Conservation (phyloP, 2,329 filamentous ascomycete genomes). For the Alternaria rosae region DNA sequence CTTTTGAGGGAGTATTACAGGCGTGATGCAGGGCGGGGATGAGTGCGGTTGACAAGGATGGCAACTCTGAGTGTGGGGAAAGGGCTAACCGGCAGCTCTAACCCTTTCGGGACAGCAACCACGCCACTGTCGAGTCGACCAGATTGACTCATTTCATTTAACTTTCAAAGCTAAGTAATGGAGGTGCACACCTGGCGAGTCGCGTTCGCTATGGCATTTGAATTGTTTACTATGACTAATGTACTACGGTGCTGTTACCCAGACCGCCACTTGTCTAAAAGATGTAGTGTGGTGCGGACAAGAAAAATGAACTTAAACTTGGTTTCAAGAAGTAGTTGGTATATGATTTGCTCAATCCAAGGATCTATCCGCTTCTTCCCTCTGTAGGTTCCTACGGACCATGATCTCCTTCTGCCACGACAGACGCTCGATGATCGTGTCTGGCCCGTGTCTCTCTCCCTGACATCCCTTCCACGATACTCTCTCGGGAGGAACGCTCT, state of each 20-base stretch:
- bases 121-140: neutral
- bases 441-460: neutral
- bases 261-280: neutral
- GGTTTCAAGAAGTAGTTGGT: neutral
- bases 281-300: neutral
- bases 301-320: neutral
- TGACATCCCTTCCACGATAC: neutral
- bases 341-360: neutral
- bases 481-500: neutral
- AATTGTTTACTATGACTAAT: neutral
- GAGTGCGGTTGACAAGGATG: neutral
- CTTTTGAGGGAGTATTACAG: neutral
- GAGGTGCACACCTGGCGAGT: neutral
- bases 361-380: neutral
- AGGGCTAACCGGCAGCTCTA: neutral
- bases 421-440: neutral
- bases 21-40: neutral
- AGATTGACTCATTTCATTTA: neutral
- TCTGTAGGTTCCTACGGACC: neutral
- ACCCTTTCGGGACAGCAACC: neutral
- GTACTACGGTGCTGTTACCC: neutral
- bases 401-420: neutral
- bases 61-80: slow-evolving; percentile 1
- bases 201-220: neutral
- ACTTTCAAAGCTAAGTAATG: neutral